A percentile compares a stretch with the other conserved stretches of the same genome.
Evolutionary conservation across 352 stramenopile genomes (phyloP).

Genomic region (Phytophthora kernoviae): DNA sequence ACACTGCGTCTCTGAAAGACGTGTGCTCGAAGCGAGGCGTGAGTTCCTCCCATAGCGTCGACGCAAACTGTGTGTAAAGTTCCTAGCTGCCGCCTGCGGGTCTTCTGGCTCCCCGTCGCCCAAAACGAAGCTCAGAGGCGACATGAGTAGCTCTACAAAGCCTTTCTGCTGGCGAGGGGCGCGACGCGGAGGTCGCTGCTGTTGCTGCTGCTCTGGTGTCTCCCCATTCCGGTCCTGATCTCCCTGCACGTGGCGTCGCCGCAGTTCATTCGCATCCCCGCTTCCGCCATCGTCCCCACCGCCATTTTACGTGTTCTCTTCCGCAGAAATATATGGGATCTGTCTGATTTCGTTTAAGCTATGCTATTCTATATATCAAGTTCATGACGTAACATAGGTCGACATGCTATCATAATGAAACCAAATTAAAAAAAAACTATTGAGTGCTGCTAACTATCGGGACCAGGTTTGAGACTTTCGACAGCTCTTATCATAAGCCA

Average conservation of each 20-base stretch:
- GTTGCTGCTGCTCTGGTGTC: conserved; percentile 1
- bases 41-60: conserved; percentile 51
- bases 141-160: conserved; percentile 80
- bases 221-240: conserved; percentile 4
- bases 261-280: conserved; percentile 26
- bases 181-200: conserved; percentile 9
- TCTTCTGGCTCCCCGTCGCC: conserved; percentile 74
- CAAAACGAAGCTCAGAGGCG: conserved; percentile 72
- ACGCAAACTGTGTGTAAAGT: conserved; percentile 61
- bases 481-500: too few species aligned
- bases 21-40: conserved; percentile 81
- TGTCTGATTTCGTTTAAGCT: conserved; percentile 12
- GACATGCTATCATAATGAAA: too few species aligned
- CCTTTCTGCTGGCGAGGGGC: conserved; percentile 43
- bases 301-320: conserved; percentile 24
- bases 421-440: too few species aligned
- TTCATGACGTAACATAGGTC: background rate
- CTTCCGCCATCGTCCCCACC: conserved; percentile 19
- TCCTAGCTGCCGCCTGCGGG: conserved; percentile 56
- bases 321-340: background rate
- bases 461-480: too few species aligned
- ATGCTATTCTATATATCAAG: conserved; percentile 1
- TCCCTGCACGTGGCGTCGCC: conserved; percentile 39
- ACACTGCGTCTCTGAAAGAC: conserved; percentile 84
- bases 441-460: too few species aligned